Evolutionary conservation across 352 stramenopile species (phyloP), one percentile per base, ranked within the genome.

Genomic region (Globisporangium paddicum): DNA sequence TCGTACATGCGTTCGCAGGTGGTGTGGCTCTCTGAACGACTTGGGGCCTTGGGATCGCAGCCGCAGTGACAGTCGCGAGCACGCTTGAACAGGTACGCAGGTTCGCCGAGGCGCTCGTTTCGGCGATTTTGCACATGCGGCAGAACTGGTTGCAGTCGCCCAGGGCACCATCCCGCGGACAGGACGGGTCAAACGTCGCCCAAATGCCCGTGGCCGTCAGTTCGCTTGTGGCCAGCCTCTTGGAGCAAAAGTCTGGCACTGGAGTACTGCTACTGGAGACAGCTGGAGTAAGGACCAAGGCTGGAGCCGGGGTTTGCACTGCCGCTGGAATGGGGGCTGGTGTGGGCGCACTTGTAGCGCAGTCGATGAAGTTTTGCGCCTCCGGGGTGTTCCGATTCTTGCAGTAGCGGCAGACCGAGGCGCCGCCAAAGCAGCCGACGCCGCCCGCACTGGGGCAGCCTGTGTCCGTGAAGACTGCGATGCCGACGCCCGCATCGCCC

Each of bases 371-470:
- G 21, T 64, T 51, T 23, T 58, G 38, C 25, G 62, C 59, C 38
- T 68, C 48, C 8, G 40, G 2, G 2, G 62, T 66, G 37, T 28
- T 60, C 30, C 30, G 41, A 7, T 32, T 61, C n/a, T 66, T 64
- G 45, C 62, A 68, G 21, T 62, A 68, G 34, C 61, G 61, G 14
- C 61, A 67, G 2, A 61, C 32, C 1, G 55, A 61, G 6, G 35
- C 23, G 16, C 9, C 21, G 10, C 32, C 34, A 34, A 60, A 52
- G 56, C 61, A 67, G 10, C 61, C 61, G 5, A 54, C 14, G 5
- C 45, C 45, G 1, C 56, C 56, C 8, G 2, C 14, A 1, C 23
- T 42, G 32, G 35, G 37, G 46, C 61, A 67, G 1, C 10, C 26
- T 9, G 32, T 5, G 16, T 67, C 56, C 18, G 56, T 66, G n/a